These are phyloP conservation scores for Berberis vulgaris DNA, from an alignment of 164 flowering plant genomes.

Conservation along the genomic window DNA sequence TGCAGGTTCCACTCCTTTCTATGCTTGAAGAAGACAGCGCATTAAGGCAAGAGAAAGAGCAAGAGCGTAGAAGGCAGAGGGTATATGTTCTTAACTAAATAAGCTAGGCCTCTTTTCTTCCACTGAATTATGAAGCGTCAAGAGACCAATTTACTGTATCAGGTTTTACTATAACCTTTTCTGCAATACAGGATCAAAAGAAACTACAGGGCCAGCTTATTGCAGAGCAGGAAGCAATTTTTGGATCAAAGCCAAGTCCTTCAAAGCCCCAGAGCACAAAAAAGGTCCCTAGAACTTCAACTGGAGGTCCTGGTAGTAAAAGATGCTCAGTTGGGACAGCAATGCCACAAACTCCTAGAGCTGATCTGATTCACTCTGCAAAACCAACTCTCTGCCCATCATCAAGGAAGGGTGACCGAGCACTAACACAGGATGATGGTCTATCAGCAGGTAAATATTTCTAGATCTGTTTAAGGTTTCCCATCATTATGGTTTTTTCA, in stretches of 20 bases:
- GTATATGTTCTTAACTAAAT: constrained; percentile 21
- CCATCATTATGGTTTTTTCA: neutral
- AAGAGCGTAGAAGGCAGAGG: constrained; percentile 67
- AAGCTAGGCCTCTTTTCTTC: neutral
- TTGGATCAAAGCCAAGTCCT: constrained; percentile 93
- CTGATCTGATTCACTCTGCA: constrained; percentile 20
- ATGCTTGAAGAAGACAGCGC: constrained; percentile 80
- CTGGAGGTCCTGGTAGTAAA: constrained; percentile 41
- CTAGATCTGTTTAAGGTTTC: neutral
- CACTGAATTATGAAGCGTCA: neutral
- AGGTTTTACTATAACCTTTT: neutral
- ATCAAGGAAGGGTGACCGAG: constrained; percentile 30
- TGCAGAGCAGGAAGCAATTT: constrained; percentile 67
- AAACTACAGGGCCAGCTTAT: constrained; percentile 65
- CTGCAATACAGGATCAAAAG: constrained; percentile 69
- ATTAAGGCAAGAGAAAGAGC: constrained; percentile 73
- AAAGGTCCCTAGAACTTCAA: constrained; percentile 51
- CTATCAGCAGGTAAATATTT: constrained; percentile 37
- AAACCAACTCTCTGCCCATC: constrained; percentile 33
- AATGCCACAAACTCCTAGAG: constrained; percentile 47
- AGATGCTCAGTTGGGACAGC: constrained; percentile 67
- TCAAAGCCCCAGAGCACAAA: constrained; percentile 52
- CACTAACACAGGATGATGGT: constrained; percentile 28
- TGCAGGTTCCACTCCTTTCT: constrained; percentile 63
- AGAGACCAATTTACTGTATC: no score